A percentile compares a stretch with the other conserved stretches of the same genome.
Conservation (phyloP, 495 filamentous ascomycete genomes). For the Daldinia vernicosa region DNA sequence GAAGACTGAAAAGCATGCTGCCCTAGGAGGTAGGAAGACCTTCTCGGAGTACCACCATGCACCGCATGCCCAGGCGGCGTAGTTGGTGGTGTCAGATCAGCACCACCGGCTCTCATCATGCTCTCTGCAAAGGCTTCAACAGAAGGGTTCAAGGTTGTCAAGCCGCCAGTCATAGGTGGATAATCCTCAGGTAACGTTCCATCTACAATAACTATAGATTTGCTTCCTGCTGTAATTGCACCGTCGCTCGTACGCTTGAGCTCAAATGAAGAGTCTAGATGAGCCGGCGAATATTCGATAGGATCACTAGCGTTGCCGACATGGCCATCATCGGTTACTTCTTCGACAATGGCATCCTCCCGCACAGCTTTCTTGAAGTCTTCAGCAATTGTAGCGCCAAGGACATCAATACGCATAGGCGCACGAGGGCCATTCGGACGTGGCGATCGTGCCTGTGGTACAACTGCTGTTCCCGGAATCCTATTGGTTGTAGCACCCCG, state of each 20-base stretch:
- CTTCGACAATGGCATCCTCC: constrained; percentile 61
- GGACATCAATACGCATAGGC: constrained; percentile 72
- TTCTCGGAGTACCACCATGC: constrained; percentile 54
- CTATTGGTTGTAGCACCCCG: constrained; percentile 60
- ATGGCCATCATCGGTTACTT: constrained; percentile 25
- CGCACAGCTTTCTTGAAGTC: constrained; percentile 74
- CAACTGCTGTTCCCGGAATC: constrained; percentile 63
- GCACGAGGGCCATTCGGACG: constrained; percentile 53
- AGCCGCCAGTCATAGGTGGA: constrained; percentile 57
- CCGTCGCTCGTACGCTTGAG: constrained; percentile 53
- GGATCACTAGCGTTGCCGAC: constrained; percentile 21
- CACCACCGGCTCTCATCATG: constrained; percentile 53
- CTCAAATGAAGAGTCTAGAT: constrained; percentile 50
- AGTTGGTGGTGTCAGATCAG: constrained; percentile 61
- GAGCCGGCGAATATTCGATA: constrained; percentile 52
- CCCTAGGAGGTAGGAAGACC: constrained; percentile 61
- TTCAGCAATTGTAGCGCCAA: constrained; percentile 79
- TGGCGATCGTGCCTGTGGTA: constrained; percentile 59
- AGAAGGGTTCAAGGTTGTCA: constrained; percentile 54
- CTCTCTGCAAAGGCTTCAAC: constrained; percentile 60
- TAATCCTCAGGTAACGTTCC: constrained; percentile 61
- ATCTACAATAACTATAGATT: constrained; percentile 90
- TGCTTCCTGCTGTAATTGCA: constrained; percentile 77
- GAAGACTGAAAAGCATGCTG: constrained; percentile 50
- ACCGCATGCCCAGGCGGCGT: constrained; percentile 57